Base-by-base conservation (phyloP, 225 moss, liverwort and hornwort genomes). In the Sphagnum tenellum region DNA sequence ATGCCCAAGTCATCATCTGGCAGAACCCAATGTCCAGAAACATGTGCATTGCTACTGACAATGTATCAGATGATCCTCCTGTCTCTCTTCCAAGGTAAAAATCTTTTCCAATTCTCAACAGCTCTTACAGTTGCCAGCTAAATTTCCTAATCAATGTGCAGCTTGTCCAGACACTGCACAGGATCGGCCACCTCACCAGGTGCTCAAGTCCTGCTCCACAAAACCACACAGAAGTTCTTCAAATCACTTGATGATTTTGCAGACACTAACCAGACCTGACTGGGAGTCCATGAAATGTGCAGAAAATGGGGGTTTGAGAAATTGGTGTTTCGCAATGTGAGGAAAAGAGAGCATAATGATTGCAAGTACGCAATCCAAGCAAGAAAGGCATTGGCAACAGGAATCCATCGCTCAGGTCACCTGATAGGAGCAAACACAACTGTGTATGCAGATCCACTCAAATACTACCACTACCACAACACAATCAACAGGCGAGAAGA, bases 221-320 rank as follows among this genome's bases (percentile, higher is more conserved):
- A 4, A 7, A 4, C 7, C 47, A 4, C 63, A 7, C 11, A 6
- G 1, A 47, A 52, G 52, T 9, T 9, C 52, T 9, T 52, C 52
- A 52, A 52, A 52, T 52, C 1, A 0, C 52, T 0, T 52, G 29
- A 45, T 44, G 63, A 63, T 29, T 63, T 12, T 45, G 63, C 4
- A 12, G 60, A 61, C 10, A 61, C 8, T 9, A n/a, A n/a, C 8
- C 12, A 9, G 2, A 9, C 9, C 55, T 56, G 9, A n/a, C 55
- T 56, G n/a, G n/a, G 9, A 56, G 9, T 9, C 55, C 12, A 7
- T 61, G 8, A n/a, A 8, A n/a, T 12, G 8, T 66, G 65, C 81
- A 91, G 91, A 44, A 77, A 80, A 29, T 89, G 91, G 91, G 78
- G 74, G 13, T 78, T 91, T 12, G 91, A 89, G 72, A 91, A 91